Evolutionary conservation across 2,329 filamentous ascomycete genomes (phyloP), one percentile per base, ranked within the genome.

Genomic region (Colletotrichum gloeosporioides): DNA sequence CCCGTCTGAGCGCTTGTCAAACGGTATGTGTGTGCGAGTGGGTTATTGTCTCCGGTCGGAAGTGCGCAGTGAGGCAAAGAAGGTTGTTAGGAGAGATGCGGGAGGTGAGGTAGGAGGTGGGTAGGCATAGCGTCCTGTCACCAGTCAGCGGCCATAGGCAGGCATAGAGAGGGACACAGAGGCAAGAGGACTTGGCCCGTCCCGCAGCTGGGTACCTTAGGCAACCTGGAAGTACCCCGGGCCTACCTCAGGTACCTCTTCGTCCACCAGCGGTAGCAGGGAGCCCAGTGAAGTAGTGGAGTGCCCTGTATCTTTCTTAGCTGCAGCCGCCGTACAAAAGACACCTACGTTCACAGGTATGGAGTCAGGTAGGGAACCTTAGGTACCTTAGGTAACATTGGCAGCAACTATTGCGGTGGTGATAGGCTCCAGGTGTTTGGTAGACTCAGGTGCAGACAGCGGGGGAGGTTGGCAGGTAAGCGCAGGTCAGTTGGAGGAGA

Each of bases 1-100:
- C 61, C 71, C 74, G 74, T 69, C 74, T 69, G 74, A 76, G 74
- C 74, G 74, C 74, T 76, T 76, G 74, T 76, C 74, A 76, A 76
- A 74, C 70, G 59, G 73, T 73, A 73, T 66, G 70, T 74, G 74
- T 74, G 74, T 65, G 74, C 22, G 70, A 73, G 49, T 69, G 70
- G 44, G 27, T 65, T 70, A 53, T 68, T 69, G 69, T 64, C 73
- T 69, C 73, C 44, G 70, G 70, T 53, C 70, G 63, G 73, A 76
- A 65, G 64, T 73, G 57, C 63, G 65, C 57, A 76, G 44, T 34
- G 59, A 59, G 53, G 73, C 39, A 72, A 73, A 68, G 68, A 61
- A 53, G 44, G 59, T 53, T 73, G 63, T 68, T 69, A 70, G 71
- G 59, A 39, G 71, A 64, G 59, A 53, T 74, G 59, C 44, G 32